Conservation (phyloP, 2,329 filamentous ascomycete species). For the Aspergillus terreus region DNA sequence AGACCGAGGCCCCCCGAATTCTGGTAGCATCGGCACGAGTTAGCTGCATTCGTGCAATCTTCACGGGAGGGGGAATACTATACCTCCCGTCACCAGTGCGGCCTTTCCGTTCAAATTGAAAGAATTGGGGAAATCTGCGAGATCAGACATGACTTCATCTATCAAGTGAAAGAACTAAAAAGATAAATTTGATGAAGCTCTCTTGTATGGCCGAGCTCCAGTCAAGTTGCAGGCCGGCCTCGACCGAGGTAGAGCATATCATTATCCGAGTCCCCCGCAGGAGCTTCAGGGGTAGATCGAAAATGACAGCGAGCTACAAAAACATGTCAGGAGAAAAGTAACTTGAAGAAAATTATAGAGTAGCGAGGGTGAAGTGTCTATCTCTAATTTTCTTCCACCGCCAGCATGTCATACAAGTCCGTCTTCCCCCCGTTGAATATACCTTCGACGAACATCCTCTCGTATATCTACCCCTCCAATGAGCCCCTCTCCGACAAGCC, state of each 20-base stretch:
- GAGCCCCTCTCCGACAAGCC: conserved; percentile 6
- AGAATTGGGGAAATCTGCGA: conserved; percentile 4
- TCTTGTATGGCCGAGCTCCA: neutral
- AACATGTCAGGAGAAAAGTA: neutral
- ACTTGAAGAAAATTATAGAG: neutral
- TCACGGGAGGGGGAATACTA: neutral
- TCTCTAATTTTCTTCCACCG: too few relatives aligned
- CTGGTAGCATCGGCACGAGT: neutral
- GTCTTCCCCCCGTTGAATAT: conserved; percentile 3
- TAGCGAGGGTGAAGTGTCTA: too few relatives aligned
- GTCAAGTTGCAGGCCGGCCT: neutral
- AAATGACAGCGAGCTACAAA: neutral
- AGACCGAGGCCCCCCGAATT: conserved; percentile 10
- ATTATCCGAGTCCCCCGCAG: neutral
- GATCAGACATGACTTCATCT: conserved; percentile 6
- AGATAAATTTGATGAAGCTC: neutral
- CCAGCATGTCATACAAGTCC: conserved; percentile 4
- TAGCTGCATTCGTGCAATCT: neutral
- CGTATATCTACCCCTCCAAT: conserved; percentile 9
- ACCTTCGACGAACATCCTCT: conserved; percentile 9
- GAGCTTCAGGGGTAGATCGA: neutral
- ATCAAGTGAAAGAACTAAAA: neutral
- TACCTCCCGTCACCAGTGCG: conserved; percentile 11
- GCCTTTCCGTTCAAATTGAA: conserved; percentile 9
- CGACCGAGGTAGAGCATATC: neutral